phyloP scores from a whole-genome alignment of 352 stramenopile species.

The Peronosclerospora sorghi region DNA sequence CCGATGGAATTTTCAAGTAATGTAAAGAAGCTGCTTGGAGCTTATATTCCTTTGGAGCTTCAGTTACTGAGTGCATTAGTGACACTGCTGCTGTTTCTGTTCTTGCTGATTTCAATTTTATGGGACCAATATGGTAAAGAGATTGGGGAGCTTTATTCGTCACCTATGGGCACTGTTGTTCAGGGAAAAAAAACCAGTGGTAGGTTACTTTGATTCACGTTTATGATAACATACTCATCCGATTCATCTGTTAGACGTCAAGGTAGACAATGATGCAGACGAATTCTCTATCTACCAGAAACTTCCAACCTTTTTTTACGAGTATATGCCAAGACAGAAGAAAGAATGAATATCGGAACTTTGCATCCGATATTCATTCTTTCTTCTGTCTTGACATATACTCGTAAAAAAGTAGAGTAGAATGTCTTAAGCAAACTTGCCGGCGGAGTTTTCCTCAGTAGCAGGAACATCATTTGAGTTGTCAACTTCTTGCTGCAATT shows the following conservation, averaged over 20 bases:
- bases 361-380: too few species aligned
- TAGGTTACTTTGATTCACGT: slow-evolving; percentile 2
- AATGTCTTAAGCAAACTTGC: slow-evolving; percentile 13
- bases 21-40: slow-evolving; percentile 23
- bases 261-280: slow-evolving; percentile 61
- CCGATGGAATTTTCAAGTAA: slow-evolving; percentile 18
- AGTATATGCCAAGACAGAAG: slow-evolving; percentile 71
- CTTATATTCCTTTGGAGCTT: slow-evolving; percentile 43
- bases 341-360: slow-evolving; percentile 12
- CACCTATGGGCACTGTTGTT: slow-evolving; percentile 16
- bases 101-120: slow-evolving; percentile 73
- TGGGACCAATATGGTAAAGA: slow-evolving; percentile 81
- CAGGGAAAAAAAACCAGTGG: slow-evolving; percentile 18
- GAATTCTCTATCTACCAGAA: slow-evolving; percentile 82
- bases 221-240: background rate
- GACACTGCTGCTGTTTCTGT: slow-evolving; percentile 63
- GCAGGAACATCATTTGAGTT: background rate
- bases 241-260: slow-evolving; percentile 22
- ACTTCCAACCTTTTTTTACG: slow-evolving; percentile 82
- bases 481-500: slow-evolving; percentile 5
- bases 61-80: slow-evolving; percentile 58
- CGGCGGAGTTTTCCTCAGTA: slow-evolving; percentile 1
- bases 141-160: slow-evolving; percentile 70
- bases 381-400: too few species aligned
- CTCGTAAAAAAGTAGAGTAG: too few species aligned